Conservation (phyloP, 257 asterid species). For the Forsythia suspensa region DNA sequence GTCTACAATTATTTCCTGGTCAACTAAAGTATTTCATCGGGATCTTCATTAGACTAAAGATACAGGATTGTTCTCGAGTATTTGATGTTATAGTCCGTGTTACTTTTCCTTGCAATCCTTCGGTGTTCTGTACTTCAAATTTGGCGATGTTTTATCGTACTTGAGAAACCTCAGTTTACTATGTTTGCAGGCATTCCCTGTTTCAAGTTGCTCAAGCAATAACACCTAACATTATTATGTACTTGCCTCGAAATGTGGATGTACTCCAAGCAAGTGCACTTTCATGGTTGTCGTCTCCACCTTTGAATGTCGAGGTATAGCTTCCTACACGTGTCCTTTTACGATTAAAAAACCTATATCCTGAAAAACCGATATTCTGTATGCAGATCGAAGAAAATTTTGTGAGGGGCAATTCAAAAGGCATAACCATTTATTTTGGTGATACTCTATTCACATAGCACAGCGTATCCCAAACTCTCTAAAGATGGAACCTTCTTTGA, state of each 20-base stretch:
- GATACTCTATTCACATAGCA: conserved; percentile 25
- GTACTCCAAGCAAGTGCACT: conserved; percentile 64
- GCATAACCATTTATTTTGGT: conserved; percentile 64
- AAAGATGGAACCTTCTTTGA: not conserved
- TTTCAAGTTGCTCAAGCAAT: conserved; percentile 68
- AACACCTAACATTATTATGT: conserved; percentile 77
- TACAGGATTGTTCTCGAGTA: not conserved
- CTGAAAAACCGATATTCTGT: not conserved
- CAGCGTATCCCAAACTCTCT: not conserved
- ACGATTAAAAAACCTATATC: not conserved
- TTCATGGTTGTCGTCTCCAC: conserved; percentile 85
- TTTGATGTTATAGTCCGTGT: not conserved
- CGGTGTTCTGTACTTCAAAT: not conserved
- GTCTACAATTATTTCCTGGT: no score
- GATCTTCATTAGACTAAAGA: not conserved
- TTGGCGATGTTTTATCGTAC: not conserved
- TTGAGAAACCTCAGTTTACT: not conserved
- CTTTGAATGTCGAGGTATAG: conserved; percentile 59
- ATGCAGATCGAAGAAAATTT: conserved; percentile 69
- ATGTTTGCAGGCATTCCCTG: conserved; percentile 57
- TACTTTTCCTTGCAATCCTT: not conserved
- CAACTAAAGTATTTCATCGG: not conserved
- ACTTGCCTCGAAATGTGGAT: conserved; percentile 69
- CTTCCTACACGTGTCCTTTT: not conserved
- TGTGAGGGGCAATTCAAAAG: conserved; percentile 52